phyloP scores from a whole-genome alignment of 2,329 filamentous ascomycete genomes.

The Neobulgaria alba region DNA sequence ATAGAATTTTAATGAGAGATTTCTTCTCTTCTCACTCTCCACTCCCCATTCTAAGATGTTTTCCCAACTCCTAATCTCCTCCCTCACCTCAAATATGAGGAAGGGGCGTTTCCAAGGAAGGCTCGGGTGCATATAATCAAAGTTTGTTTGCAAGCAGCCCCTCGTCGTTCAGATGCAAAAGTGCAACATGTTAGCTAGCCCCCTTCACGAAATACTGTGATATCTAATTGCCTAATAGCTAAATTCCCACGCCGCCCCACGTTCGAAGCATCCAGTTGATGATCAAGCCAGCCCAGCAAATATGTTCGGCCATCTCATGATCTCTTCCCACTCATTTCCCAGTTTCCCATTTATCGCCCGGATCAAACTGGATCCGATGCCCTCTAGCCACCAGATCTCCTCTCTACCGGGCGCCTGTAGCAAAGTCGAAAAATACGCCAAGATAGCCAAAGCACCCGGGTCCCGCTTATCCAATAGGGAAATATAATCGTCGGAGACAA shows the following conservation, averaged over 20 bases:
- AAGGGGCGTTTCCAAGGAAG: background rate
- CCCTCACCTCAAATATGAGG: background rate
- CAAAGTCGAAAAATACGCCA: constrained; percentile 10
- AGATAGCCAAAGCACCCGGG: constrained; percentile 5
- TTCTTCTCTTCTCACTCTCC: background rate
- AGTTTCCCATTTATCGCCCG: background rate
- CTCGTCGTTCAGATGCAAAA: too few species aligned
- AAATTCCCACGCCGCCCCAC: background rate
- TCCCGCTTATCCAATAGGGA: constrained; percentile 1
- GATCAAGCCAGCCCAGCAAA: background rate
- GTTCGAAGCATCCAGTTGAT: background rate
- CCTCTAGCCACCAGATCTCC: constrained; percentile 9
- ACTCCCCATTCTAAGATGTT: background rate
- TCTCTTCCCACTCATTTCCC: constrained; percentile 4
- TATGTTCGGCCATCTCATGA: constrained; percentile 5
- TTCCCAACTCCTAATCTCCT: background rate
- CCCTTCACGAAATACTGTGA: too few species aligned
- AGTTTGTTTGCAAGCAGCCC: background rate
- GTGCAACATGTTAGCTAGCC: too few species aligned
- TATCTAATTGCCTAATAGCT: background rate
- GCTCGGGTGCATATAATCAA: background rate
- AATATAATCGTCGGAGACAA: constrained; percentile 4
- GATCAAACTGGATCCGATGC: constrained; percentile 5
- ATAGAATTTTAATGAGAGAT: background rate
- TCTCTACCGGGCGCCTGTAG: constrained; percentile 4